These are phyloP conservation scores for Carex pumila DNA, from an alignment of 176 grass and related monocot genomes.

Conservation along the genomic window DNA sequence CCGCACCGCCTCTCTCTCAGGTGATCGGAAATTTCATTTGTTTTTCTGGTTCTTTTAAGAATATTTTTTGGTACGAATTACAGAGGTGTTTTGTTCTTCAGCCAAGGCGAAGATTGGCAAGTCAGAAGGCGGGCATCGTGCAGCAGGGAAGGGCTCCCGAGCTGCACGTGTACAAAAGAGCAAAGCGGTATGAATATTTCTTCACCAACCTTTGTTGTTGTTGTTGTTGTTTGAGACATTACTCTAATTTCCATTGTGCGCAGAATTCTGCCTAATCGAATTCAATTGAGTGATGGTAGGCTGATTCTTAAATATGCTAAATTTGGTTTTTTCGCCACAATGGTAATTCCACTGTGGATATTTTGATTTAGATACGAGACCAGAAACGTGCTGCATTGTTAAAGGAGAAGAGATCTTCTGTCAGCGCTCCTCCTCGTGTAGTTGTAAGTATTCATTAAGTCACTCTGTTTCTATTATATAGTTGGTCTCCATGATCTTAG, in stretches of 20 bases:
- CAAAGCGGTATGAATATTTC: constrained; percentile 49
- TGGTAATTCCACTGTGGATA: constrained; percentile 16
- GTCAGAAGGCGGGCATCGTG: constrained; percentile 32
- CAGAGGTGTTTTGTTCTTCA: constrained; percentile 25
- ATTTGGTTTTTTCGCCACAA: not conserved
- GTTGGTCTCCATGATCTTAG: not conserved
- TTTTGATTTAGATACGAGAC: constrained; percentile 51
- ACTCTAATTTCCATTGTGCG: not conserved
- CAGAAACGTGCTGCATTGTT: constrained; percentile 76
- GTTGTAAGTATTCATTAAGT: constrained; percentile 48
- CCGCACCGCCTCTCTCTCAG: constrained; percentile 26
- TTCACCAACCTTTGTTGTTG: not conserved
- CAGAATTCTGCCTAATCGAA: not conserved
- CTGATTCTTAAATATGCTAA: not conserved
- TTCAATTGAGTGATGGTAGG: not conserved
- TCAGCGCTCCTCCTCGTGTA: constrained; percentile 55
- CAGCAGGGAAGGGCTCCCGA: constrained; percentile 54
- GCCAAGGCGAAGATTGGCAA: constrained; percentile 56
- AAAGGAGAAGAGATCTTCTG: constrained; percentile 68
- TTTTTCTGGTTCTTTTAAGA: not conserved
- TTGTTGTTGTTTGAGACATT: not conserved
- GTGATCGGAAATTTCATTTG: not conserved
- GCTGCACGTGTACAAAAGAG: constrained; percentile 68
- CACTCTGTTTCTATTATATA: not conserved
- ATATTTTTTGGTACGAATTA: not conserved